Percentiles rank a stretch among this genome's conserved stretches.
These are phyloP conservation scores for Adansonia grandidieri DNA, from an alignment of 441 rosid species.

Conservation along the genomic window DNA sequence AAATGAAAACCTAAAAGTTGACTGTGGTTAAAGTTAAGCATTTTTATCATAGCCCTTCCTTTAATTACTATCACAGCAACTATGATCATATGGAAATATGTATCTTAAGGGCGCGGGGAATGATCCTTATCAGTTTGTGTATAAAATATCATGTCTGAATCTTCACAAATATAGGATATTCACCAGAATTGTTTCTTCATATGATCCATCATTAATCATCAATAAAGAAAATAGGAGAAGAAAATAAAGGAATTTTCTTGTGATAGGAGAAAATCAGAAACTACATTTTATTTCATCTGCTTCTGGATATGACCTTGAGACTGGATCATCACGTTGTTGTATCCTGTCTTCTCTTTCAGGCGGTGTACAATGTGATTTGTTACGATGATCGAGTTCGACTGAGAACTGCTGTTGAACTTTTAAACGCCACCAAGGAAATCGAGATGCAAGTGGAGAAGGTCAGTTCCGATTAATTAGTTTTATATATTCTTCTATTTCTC, in stretches of 20 bases:
- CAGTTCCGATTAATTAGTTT: constrained; percentile 19
- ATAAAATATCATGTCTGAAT: not conserved
- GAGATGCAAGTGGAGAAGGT: constrained; percentile 78
- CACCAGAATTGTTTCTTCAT: not conserved
- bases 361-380: constrained; percentile 74
- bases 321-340: not conserved
- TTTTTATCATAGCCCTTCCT: not conserved
- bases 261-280: not conserved
- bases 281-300: not conserved
- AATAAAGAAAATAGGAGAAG: not conserved
- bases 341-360: constrained; percentile 46
- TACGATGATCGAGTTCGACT: constrained; percentile 62
- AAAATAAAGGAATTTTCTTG: not conserved
- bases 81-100: not conserved
- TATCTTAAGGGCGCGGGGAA: not conserved
- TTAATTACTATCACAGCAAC: not conserved
- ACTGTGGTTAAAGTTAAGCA: not conserved
- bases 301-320: not conserved
- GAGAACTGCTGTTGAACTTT: constrained; percentile 78
- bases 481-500: not conserved
- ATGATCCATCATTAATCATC: not conserved
- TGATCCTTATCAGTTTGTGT: not conserved
- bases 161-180: not conserved
- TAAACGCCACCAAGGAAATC: constrained; percentile 71
- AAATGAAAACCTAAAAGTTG: not conserved